These are phyloP conservation scores for Phanerochaete carnosa DNA, from an alignment of 768 basidiomycete genomes.

Conservation along the genomic window DNA sequence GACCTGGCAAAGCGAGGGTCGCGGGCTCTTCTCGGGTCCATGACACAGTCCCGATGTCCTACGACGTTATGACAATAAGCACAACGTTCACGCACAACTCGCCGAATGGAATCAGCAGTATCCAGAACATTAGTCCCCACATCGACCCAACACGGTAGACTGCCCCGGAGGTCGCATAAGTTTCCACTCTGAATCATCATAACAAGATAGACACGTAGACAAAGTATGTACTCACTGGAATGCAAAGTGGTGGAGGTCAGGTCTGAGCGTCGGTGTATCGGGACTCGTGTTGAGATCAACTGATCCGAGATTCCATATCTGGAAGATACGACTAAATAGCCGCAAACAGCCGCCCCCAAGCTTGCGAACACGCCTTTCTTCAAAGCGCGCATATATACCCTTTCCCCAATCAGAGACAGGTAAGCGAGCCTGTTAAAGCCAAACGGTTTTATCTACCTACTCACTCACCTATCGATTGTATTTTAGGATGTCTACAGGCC, in stretches of 20 bases:
- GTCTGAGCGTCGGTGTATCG: neutral
- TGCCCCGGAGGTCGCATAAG: conserved; percentile 60
- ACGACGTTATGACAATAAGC: conserved; percentile 13
- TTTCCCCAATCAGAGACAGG: too few relatives aligned
- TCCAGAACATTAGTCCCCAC: conserved; percentile 88
- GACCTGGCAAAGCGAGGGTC: conserved; percentile 76
- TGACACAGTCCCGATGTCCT: conserved; percentile 25
- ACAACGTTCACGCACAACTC: conserved; percentile 17
- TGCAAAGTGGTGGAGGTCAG: neutral
- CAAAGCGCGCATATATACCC: neutral
- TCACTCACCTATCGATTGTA: neutral
- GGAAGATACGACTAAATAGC: neutral
- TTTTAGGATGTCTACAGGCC: neutral
- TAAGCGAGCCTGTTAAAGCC: too few relatives aligned
- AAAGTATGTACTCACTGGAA: neutral
- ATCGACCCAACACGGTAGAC: conserved; percentile 50
- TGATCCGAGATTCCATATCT: neutral
- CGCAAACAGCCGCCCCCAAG: neutral
- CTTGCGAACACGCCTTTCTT: neutral
- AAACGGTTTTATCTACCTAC: neutral
- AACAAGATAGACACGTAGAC: neutral
- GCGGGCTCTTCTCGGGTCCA: conserved; percentile 80
- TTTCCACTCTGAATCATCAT: conserved; percentile 95
- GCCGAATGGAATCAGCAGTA: conserved; percentile 70
- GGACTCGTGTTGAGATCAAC: neutral